Evolutionary conservation across 345 rosid species (phyloP), one percentile per base, ranked within the genome.

Genomic region (Bruguiera parviflora): DNA sequence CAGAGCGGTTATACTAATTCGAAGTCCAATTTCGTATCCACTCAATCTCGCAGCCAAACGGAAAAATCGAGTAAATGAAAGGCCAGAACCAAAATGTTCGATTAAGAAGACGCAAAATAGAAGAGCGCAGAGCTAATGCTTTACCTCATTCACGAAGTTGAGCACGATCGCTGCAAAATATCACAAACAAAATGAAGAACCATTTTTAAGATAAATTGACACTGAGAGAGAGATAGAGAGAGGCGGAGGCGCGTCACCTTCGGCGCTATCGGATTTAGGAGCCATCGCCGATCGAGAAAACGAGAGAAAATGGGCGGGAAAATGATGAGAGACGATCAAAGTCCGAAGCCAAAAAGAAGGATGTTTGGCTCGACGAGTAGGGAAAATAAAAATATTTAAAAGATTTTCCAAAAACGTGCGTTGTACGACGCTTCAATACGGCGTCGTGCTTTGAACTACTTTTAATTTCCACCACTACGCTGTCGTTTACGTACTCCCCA

Each of bases 81-180:
- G 51, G 24, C 1, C 1, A 9, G 35, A 10, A 24, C 58, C 18
- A 61, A 61, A 22, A 27, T 11, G 49, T 11, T 43, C 13, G 49
- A 43, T 15, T 3, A 55, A 55, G 8, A 25, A 20, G 28, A 2
- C 58, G 2, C 8, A 32, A 70, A 72, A 18, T 7, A 24, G 51
- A 37, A 18, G 49, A 59, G n/a, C n/a, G 21, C 21, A 47, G 61
- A 25, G 29, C 37, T 31, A 25, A 39, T 61, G 24, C 46, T 77
- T 19, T 55, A 89, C 98, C 97, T 90, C 98, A 22, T 93, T 90
- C 46, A 90, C 94, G 77, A 83, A 93, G 83, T 84, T 90, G 81
- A 90, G 97, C 67, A 93, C 98, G 81, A 90, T 90, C 53, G 84
- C 98, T 92, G 89, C 83, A 77, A 64, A 64, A 62, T 56, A 57